A percentile compares a stretch with the other conserved stretches of the same genome.
These are phyloP conservation scores for Lenzites betulinus DNA, from an alignment of 768 basidiomycete genomes.

Conservation along the genomic window DNA sequence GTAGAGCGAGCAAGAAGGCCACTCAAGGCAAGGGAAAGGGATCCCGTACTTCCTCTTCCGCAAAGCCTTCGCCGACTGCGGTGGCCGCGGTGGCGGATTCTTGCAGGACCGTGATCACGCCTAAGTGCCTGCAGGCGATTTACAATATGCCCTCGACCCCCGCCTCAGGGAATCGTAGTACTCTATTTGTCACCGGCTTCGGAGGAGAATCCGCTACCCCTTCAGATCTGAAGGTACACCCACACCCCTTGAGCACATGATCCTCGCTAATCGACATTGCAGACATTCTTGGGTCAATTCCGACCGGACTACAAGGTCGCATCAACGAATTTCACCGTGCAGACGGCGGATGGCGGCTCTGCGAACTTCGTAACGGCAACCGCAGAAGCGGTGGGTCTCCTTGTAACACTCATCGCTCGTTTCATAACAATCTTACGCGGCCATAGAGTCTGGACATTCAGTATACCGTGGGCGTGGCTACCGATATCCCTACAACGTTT, in stretches of 20 bases:
- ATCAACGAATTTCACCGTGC: slow-evolving; percentile 21
- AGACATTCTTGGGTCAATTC: slow-evolving; percentile 28
- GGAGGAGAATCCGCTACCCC: slow-evolving; percentile 31
- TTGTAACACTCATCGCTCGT: slow-evolving; percentile 5
- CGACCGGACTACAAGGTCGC: slow-evolving; percentile 24
- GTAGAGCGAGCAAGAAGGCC: no score
- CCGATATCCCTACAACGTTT: slow-evolving; percentile 32
- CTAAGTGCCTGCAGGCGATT: slow-evolving; percentile 33
- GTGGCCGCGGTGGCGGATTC: slow-evolving; percentile 28
- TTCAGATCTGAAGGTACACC: slow-evolving; percentile 24
- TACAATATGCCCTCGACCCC: slow-evolving; percentile 31
- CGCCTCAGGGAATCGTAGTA: slow-evolving; percentile 23
- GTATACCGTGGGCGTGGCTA: slow-evolving; percentile 34
- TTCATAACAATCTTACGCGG: background rate
- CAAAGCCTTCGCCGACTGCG: slow-evolving; percentile 27
- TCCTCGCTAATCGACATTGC: slow-evolving; percentile 18
- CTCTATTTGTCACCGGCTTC: slow-evolving; percentile 36
- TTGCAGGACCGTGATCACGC: slow-evolving; percentile 31
- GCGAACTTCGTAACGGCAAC: slow-evolving; percentile 36
- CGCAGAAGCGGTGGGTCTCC: slow-evolving; percentile 28
- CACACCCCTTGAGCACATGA: no score
- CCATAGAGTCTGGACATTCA: slow-evolving; percentile 31
- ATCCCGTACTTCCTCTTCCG: background rate
- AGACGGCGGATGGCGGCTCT: slow-evolving; percentile 33
- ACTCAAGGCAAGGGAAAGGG: background rate